Percentiles rank a stretch among this genome's conserved stretches.
These are phyloP conservation scores for Aspergillus wentii DNA, from an alignment of 495 filamentous ascomycete genomes.

Conservation along the genomic window DNA sequence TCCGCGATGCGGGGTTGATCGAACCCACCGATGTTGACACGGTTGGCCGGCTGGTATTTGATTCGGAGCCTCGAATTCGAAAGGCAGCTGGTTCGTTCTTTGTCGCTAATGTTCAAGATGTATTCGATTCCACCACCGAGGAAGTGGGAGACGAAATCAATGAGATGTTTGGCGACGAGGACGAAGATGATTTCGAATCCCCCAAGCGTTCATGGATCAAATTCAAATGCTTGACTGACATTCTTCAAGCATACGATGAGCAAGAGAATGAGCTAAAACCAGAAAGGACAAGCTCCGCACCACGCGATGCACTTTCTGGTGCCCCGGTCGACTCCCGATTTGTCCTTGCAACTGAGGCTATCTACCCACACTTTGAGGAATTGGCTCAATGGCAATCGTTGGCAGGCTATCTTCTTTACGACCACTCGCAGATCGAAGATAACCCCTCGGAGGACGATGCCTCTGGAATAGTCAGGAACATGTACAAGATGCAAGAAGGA, in stretches of 20 bases:
- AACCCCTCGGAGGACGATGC: slow-evolving; percentile 49
- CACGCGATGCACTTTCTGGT: slow-evolving; percentile 34
- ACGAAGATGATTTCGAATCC: slow-evolving; percentile 66
- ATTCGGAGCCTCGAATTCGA: slow-evolving; percentile 74
- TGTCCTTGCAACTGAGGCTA: slow-evolving; percentile 73
- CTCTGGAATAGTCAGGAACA: slow-evolving; percentile 51
- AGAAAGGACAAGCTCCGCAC: slow-evolving; percentile 17
- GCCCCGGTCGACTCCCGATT: slow-evolving; percentile 67
- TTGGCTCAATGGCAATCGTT: slow-evolving; percentile 83
- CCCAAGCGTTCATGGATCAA: slow-evolving; percentile 82
- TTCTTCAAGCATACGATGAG: slow-evolving; percentile 71
- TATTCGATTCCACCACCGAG: slow-evolving; percentile 73
- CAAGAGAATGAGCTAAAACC: slow-evolving; percentile 43
- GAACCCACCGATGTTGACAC: slow-evolving; percentile 87
- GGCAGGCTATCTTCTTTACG: slow-evolving; percentile 85
- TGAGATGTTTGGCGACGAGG: slow-evolving; percentile 56
- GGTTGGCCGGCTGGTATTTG: slow-evolving; percentile 80
- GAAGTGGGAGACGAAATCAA: slow-evolving; percentile 80
- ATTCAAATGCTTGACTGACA: slow-evolving; percentile 83
- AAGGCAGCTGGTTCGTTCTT: slow-evolving; percentile 89
- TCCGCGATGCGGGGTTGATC: slow-evolving; percentile 79
- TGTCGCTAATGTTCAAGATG: slow-evolving; percentile 73
- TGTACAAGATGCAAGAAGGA: slow-evolving; percentile 66
- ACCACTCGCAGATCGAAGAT: slow-evolving; percentile 62
- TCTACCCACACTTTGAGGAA: slow-evolving; percentile 77